Evolutionary conservation across 352 stramenopile species (phyloP), one percentile per base, ranked within the genome.

Genomic region (Aphanomyces stellatus): DNA sequence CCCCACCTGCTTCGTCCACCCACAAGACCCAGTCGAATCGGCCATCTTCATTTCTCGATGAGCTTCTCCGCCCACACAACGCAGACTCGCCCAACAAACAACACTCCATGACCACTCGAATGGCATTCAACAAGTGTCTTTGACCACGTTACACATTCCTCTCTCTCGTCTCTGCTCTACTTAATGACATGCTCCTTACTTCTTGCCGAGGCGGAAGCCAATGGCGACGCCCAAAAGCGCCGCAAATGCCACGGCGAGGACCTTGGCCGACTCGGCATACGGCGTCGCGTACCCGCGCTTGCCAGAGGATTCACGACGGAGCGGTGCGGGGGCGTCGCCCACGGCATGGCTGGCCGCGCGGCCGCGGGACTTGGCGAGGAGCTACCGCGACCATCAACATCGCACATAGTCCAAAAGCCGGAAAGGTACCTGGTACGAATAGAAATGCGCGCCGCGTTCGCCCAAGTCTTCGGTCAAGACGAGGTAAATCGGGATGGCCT

Each of bases 391-490:
- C 49, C 46, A 53, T 53, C 17, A 53, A 28, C 33, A 7, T 15
- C 2, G 10, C 19, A 7, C 25, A 17, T 2, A 35, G 25, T 57
- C 7, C 17, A n/a, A n/a, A 34, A 59, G 34, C 34, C 15, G 19
- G 17, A n/a, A 51, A 13, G n/a, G 43, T 57, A 93, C 67, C 73
- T 91, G 81, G 68, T 90, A 90, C 56, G 84, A 82, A 65, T 87
- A 93, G 71, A 88, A 96, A 76, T 97, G 88, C 27, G 90, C 90
- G 28, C 90, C 90, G 60, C 90, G 81, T 61, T 96, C 84, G 51
- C 90, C 90, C 25, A 96, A 72, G 70, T 97, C 87, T 69, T 97
- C 90, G n/a, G 85, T 93, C 30, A 96, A 71, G 42, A 97, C 90
- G 37, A 95, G 73, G 71, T 96, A 96, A 55, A 97, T 78, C 4